Percentiles rank a stretch among this genome's conserved stretches.
phyloP scores from a whole-genome alignment of 192 early-diverging fungal species.

The Coemansia sp. region DNA sequence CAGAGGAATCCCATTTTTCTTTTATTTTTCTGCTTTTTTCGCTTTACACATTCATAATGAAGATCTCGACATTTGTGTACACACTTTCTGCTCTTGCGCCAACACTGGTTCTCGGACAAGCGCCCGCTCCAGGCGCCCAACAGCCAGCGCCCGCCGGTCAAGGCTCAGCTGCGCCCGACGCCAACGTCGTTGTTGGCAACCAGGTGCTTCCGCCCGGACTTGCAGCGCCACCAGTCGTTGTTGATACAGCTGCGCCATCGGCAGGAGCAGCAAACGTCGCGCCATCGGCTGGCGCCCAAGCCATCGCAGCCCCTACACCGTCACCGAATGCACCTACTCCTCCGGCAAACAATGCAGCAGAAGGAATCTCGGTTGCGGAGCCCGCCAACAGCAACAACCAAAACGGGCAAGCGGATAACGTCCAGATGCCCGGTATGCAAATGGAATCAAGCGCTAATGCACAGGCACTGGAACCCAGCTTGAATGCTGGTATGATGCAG shows the following conservation, averaged over 20 bases:
- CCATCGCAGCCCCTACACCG: neutral
- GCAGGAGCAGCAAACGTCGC: conserved; percentile 2
- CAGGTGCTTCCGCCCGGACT: conserved; percentile 1
- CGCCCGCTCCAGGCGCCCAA: conserved; percentile 1
- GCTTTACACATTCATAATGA: conserved; percentile 23
- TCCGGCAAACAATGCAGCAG: neutral
- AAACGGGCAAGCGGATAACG: neutral
- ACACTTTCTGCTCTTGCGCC: conserved; percentile 25
- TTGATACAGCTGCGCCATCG: neutral
- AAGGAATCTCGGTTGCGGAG: neutral
- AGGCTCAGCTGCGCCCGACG: conserved; percentile 11
- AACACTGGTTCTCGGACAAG: conserved; percentile 24
- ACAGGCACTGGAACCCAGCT: neutral
- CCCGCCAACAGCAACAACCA: neutral
- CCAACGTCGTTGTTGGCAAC: conserved; percentile 5
- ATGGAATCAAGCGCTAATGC: neutral
- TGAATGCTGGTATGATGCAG: neutral
- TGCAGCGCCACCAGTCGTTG: neutral
- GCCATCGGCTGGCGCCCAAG: conserved; percentile 5
- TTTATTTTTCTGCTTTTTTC: neutral
- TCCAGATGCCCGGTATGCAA: neutral
- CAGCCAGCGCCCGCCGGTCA: conserved; percentile 6
- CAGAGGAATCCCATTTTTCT: too few relatives aligned
- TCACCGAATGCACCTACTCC: neutral
- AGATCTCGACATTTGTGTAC: conserved; percentile 27